Evolutionary conservation across 768 basidiomycete genomes (phyloP).

Genomic region (Suillus paluster): DNA sequence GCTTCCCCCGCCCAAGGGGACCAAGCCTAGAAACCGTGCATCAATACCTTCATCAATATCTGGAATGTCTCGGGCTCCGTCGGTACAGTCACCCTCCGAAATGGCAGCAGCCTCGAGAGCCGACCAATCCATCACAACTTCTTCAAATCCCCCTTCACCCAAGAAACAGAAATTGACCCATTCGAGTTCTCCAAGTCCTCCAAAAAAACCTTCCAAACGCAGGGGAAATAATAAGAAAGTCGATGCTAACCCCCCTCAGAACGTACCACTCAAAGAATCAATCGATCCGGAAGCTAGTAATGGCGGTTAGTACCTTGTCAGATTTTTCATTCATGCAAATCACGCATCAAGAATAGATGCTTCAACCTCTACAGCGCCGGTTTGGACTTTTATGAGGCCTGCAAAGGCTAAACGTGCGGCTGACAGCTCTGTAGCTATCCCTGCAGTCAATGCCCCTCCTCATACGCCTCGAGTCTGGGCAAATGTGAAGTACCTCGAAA

Average conservation of each 20-base stretch:
- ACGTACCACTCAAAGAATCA: neutral
- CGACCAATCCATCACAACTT: neutral
- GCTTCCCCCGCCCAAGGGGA: constrained; percentile 28
- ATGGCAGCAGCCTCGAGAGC: neutral
- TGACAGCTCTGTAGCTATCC: neutral
- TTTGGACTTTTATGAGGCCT: constrained; percentile 26
- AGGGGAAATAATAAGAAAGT: neutral
- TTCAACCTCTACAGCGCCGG: neutral
- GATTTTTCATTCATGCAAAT: neutral
- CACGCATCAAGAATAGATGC: neutral
- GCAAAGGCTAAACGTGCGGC: neutral
- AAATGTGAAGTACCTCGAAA: constrained; percentile 23
- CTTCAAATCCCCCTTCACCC: neutral
- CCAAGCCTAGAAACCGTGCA: constrained; percentile 4
- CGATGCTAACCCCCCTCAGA: neutral
- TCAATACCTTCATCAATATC: neutral
- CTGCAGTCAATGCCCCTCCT: neutral
- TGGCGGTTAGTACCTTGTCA: neutral
- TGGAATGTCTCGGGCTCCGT: neutral
- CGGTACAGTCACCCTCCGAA: neutral
- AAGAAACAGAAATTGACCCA: neutral
- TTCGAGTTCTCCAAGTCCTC: neutral
- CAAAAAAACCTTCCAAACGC: neutral
- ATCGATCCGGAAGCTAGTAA: neutral
- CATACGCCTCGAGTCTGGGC: constrained; percentile 31